Percentiles rank a stretch among this genome's conserved stretches.
Evolutionary conservation across 768 basidiomycete species (phyloP).

Genomic region (Astraeus odoratus): DNA sequence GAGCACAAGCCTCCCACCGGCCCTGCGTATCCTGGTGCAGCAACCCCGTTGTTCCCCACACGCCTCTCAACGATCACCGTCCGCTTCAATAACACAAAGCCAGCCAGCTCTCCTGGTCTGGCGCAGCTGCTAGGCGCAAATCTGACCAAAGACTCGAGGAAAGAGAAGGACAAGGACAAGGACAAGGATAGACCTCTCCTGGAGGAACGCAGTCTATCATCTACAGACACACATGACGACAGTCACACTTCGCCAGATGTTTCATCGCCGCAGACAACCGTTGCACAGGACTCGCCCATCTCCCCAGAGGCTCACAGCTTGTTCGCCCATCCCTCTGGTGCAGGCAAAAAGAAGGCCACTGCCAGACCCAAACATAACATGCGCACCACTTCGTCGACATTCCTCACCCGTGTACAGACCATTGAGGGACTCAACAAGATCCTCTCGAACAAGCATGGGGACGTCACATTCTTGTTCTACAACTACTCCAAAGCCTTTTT

Average conservation of each 20-base stretch:
- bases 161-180: conserved; percentile 40
- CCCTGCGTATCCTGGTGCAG: conserved; percentile 31
- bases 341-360: conserved; percentile 55
- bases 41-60: conserved; percentile 45
- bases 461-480: conserved; percentile 81
- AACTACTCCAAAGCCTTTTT: conserved; percentile 78
- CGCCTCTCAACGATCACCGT: conserved; percentile 56
- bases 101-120: conserved; percentile 50
- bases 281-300: conserved; percentile 23
- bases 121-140: conserved; percentile 62
- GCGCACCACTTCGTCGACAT: conserved; percentile 85
- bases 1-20: conserved; percentile 64
- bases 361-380: conserved; percentile 87
- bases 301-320: conserved; percentile 34
- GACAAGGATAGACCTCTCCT: conserved; percentile 30
- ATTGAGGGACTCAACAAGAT: conserved; percentile 68
- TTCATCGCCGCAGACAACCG: conserved; percentile 27
- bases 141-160: conserved; percentile 50
- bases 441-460: conserved; percentile 76
- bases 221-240: conserved; percentile 73
- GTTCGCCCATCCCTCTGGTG: conserved; percentile 47
- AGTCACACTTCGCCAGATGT: conserved; percentile 36
- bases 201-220: conserved; percentile 73
- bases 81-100: conserved; percentile 53
- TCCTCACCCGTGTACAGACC: conserved; percentile 81